These are phyloP conservation scores for Metarhizium rileyi DNA, from an alignment of 2,329 filamentous ascomycete genomes.

Conservation along the genomic window DNA sequence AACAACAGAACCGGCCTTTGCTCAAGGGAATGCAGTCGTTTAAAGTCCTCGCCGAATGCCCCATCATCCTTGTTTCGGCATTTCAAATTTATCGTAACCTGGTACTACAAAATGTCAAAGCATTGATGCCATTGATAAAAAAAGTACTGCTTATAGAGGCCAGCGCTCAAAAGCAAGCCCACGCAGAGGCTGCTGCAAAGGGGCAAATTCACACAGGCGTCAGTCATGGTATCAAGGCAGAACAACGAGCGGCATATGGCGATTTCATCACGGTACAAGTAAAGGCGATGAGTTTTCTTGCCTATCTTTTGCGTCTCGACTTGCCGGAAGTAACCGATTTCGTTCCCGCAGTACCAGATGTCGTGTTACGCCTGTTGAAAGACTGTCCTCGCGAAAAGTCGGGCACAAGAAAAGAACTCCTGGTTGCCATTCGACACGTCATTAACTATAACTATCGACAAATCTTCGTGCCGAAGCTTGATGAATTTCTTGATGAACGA, in stretches of 20 bases:
- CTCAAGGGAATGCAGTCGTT: constrained; percentile 97
- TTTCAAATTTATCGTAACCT: constrained; percentile 84
- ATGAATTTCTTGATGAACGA: constrained; percentile 86
- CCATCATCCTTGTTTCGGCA: constrained; percentile 96
- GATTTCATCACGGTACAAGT: constrained; percentile 98
- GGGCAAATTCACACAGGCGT: constrained; percentile 86
- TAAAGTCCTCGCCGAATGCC: constrained; percentile 94
- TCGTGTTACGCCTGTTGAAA: constrained; percentile 82
- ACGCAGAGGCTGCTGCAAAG: constrained; percentile 70
- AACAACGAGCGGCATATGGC: constrained; percentile 81
- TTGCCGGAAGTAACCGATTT: constrained; percentile 83
- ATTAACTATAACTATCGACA: constrained; percentile 98
- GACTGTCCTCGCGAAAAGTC: constrained; percentile 95
- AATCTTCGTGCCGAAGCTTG: constrained; percentile 90
- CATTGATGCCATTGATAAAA: constrained; percentile 91
- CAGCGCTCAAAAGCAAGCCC: constrained; percentile 84
- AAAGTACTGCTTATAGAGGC: constrained; percentile 80
- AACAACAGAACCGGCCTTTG: constrained; percentile 71
- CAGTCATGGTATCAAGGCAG: constrained; percentile 71
- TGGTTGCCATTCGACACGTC: constrained; percentile 95
- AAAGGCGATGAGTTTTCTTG: constrained; percentile 98
- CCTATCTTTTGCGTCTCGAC: constrained; percentile 84
- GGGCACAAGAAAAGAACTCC: constrained; percentile 81
- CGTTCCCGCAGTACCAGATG: constrained; percentile 71
- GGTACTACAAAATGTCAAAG: constrained; percentile 76